These are phyloP conservation scores for Pichia pseudocactophila DNA, from an alignment of 805 yeast species.

Conservation along the genomic window DNA sequence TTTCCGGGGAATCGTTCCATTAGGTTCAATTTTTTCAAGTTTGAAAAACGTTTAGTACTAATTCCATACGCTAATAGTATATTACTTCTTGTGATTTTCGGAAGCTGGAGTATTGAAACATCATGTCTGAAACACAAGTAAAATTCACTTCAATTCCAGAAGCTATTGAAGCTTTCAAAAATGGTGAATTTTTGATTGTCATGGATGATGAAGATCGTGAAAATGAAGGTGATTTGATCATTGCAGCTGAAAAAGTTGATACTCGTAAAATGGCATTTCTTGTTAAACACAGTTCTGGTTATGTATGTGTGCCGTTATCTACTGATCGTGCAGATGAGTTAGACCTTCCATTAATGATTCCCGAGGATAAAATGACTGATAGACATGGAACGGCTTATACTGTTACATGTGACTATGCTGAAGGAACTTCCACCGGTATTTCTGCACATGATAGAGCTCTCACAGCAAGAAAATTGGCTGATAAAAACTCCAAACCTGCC, in stretches of 20 bases:
- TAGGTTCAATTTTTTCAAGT: too few species aligned
- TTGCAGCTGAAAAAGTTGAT: constrained; percentile 78
- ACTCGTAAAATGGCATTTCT: constrained; percentile 89
- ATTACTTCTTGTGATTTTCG: too few species aligned
- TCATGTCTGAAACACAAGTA: constrained; percentile 5
- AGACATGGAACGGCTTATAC: constrained; percentile 97
- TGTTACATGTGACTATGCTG: constrained; percentile 74
- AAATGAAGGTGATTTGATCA: constrained; percentile 93
- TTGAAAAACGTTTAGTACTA: too few species aligned
- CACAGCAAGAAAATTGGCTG: constrained; percentile 68
- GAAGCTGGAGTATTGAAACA: neutral
- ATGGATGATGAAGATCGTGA: constrained; percentile 96
- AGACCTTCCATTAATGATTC: constrained; percentile 71
- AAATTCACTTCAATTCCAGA: constrained; percentile 51
- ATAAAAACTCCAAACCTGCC: constrained; percentile 40
- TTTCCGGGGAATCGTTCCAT: too few species aligned
- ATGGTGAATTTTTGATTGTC: constrained; percentile 83
- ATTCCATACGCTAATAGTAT: too few species aligned
- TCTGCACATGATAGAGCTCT: constrained; percentile 89
- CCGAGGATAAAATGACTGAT: constrained; percentile 43
- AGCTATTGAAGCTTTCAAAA: constrained; percentile 62
- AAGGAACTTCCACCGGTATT: constrained; percentile 95
- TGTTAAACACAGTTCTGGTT: constrained; percentile 82
- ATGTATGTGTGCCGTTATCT: constrained; percentile 84
- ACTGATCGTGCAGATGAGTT: constrained; percentile 70